phyloP scores from a whole-genome alignment of 2,329 filamentous ascomycete genomes.

The Fusarium foetens region DNA sequence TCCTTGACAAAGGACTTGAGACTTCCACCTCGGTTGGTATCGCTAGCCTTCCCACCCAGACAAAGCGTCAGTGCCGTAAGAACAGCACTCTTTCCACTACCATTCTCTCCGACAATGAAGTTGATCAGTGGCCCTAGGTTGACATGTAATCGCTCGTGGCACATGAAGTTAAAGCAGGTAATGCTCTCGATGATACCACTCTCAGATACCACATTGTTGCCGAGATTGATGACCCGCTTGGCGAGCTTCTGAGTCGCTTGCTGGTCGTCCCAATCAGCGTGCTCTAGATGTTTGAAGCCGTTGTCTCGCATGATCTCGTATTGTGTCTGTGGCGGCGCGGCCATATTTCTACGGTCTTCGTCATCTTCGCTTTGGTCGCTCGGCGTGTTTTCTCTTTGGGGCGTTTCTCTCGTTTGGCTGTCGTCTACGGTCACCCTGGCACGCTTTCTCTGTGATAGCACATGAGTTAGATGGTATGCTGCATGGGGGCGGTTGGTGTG shows the following conservation, averaged over 20 bases:
- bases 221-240: constrained; percentile 59
- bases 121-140: constrained; percentile 94
- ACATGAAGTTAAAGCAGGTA: constrained; percentile 95
- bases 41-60: constrained; percentile 91
- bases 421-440: constrained; percentile 47
- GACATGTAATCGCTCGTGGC: constrained; percentile 83
- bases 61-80: constrained; percentile 93
- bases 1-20: constrained; percentile 93
- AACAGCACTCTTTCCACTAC: constrained; percentile 96
- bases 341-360: constrained; percentile 30
- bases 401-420: constrained; percentile 22
- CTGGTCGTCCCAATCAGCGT: constrained; percentile 69
- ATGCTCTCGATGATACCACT: constrained; percentile 90
- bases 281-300: constrained; percentile 66
- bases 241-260: constrained; percentile 72
- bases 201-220: constrained; percentile 79
- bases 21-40: constrained; percentile 90
- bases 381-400: constrained; percentile 37
- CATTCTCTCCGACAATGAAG: constrained; percentile 97
- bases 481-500: background rate
- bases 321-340: constrained; percentile 63
- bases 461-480: background rate
- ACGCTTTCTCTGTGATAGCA: constrained; percentile 46
- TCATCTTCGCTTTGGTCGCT: constrained; percentile 48
- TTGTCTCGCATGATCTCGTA: constrained; percentile 71